Base-by-base conservation (phyloP, 208 protist species). In the Wallacemonas sp. region DNA sequence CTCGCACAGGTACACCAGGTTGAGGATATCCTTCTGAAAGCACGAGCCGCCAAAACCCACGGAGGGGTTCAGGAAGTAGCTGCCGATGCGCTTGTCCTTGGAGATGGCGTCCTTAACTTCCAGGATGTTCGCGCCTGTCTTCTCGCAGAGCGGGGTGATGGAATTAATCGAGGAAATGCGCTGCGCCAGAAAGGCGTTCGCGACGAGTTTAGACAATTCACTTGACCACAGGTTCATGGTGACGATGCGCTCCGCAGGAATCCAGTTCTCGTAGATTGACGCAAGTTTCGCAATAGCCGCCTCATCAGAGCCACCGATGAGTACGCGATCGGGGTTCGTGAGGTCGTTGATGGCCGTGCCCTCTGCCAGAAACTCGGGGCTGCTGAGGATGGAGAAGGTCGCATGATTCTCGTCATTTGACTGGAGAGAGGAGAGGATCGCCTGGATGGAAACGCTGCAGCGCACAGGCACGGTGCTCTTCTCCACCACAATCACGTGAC, bases 311-410 rank as follows among this genome's bases (percentile, higher is more conserved):
- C 96, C 94, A 42, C 98, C 98, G 45, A 99, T 98, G 8, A 99
- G 87, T 8, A 99, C 96, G 57, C 98, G 81, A 70, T 99, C 97
- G 9, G 98, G 98, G 13, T 89, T 58, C 15, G 81, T 29, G 8
- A 99, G 78, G 68, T 99, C 94, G 17, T 52, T 38, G 30, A 99
- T 71, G 10, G 81, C 81, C 36, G 78, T 88, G 17, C 54, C 98
- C 82, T 99, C 98, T 10, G 98, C 97, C 0, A 99, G 78, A 75
- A 99, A 99, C 82, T 99, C 97, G 4, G 98, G 98, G 85, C 99
- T 99, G 61, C 94, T 98, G 9, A 99, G 71, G 34, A 99, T 88
- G 44, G 95, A 63, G 76, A 97, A 98, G n/a, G 62, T 50, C 21
- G 34, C 57, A 24, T 41, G 26, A 29, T 50, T 50, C 4, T 44